phyloP scores from a whole-genome alignment of 768 basidiomycete genomes.

The Phylloporus sp. region DNA sequence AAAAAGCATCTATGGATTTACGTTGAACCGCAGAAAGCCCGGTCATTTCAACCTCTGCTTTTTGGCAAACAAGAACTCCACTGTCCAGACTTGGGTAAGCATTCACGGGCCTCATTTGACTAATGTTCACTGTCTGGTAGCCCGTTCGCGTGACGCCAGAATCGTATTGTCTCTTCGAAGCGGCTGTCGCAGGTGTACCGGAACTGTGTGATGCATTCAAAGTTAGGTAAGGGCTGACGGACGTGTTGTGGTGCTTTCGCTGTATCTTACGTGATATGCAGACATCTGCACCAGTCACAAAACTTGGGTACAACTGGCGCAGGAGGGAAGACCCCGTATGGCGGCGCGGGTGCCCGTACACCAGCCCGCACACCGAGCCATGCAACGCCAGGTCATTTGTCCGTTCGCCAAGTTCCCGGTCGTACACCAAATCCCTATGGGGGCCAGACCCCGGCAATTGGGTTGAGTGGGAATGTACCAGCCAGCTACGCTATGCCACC shows the following conservation, averaged over 20 bases:
- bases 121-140: conserved; percentile 34
- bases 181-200: conserved; percentile 83
- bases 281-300: conserved; percentile 76
- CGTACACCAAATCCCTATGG: conserved; percentile 82
- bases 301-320: conserved; percentile 47
- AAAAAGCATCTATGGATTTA: conserved; percentile 94
- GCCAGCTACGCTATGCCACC: conserved; percentile 27
- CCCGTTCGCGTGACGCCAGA: conserved; percentile 84
- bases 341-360: conserved; percentile 65
- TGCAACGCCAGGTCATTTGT: conserved; percentile 76
- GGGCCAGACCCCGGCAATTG: conserved; percentile 33
- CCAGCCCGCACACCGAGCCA: conserved; percentile 71
- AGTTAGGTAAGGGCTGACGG: conserved; percentile 52
- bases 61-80: conserved; percentile 84
- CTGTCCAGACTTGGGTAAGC: conserved; percentile 85
- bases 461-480: conserved; percentile 26
- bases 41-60: conserved; percentile 94
- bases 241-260: neutral
- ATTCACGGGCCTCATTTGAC: too few species aligned
- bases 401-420: conserved; percentile 58
- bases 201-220: conserved; percentile 98
- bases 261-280: conserved; percentile 24
- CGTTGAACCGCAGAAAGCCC: conserved; percentile 80
- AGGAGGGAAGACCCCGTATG: conserved; percentile 78
- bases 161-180: conserved; percentile 87